Evolutionary conservation across 257 asterid species (phyloP).

Genomic region (Ballota nigra): DNA sequence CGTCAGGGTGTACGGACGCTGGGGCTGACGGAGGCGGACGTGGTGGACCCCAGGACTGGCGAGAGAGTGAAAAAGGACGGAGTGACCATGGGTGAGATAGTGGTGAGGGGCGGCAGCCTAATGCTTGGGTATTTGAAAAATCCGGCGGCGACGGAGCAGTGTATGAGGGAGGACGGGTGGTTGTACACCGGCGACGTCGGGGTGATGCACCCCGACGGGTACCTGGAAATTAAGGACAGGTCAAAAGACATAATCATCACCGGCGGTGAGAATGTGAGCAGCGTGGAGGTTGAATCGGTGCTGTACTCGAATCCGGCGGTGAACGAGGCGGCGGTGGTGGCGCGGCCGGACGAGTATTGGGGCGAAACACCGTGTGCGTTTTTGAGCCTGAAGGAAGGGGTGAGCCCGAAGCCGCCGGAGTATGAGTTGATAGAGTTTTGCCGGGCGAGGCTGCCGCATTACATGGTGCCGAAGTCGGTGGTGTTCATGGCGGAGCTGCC

Average conservation of each 20-base stretch:
- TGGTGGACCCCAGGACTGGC: constrained; percentile 50
- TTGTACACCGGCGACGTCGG: constrained; percentile 76
- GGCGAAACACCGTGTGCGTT: constrained; percentile 91
- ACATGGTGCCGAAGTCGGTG: constrained; percentile 77
- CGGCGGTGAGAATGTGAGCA: constrained; percentile 84
- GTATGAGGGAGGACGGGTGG: constrained; percentile 59
- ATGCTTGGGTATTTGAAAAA: constrained; percentile 76
- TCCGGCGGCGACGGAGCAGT: constrained; percentile 44
- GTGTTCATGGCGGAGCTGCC: constrained; percentile 68
- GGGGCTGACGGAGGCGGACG: constrained; percentile 57
- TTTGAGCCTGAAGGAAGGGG: constrained; percentile 46
- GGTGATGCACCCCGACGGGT: constrained; percentile 74
- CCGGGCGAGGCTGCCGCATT: constrained; percentile 54
- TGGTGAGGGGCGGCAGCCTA: constrained; percentile 51
- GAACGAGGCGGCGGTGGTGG: constrained; percentile 87
- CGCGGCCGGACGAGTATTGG: constrained; percentile 71
- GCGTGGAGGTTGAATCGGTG: constrained; percentile 78
- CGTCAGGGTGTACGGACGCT: constrained; percentile 64
- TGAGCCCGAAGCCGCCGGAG: constrained; percentile 31
- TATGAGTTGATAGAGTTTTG: constrained; percentile 52
- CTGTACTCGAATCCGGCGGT: constrained; percentile 55
- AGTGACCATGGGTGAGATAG: constrained; percentile 55
- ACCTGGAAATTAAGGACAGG: constrained; percentile 67
- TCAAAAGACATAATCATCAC: constrained; percentile 64
- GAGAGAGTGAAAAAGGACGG: constrained; percentile 55